Evolutionary conservation across 345 rosid genomes (phyloP), one percentile per base, ranked within the genome.

Genomic region (Brassica nigra): DNA sequence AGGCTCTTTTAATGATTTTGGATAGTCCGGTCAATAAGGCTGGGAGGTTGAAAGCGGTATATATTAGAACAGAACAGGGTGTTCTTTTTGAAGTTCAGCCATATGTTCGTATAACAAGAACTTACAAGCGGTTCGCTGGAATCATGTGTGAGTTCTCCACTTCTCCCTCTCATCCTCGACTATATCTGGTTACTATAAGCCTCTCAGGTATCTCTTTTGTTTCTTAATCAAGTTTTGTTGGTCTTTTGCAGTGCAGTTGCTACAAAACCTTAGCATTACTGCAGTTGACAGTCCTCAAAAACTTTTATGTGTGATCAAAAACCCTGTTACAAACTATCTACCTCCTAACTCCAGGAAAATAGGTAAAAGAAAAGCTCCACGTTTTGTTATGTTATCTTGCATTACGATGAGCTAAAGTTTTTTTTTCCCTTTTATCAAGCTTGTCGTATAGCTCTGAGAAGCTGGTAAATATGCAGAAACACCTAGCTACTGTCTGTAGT

Each of bases 11-110:
- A 16, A 75, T 90, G 18, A 94, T 94, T 76, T 69, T 90, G 68
- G 98, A 94, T 80, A 94, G 97, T 79, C 95, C 97, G 0, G 68
- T 94, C 57, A 92, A 87, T 66, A 91, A 92, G 83, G 97, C 98
- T 71, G 98, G 97, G 76, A 90, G 91, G 72, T 83, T 94, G 67
- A 84, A 76, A 75, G 91, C 97, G 2, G 86, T 94, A 15, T 92
- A 90, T 70, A 93, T 94, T 78, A 89, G 76, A 84, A 94, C 98
- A 4, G 95, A 90, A 31, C 86, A 87, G 85, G 97, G 97, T 80
- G 92, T 94, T 29, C 97, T 92, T 70, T 86, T 94, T 81, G 91
- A 94, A 85, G 90, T 94, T 29, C 89, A 89, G 69, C 94, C 96
- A 29, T 87, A 92, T 80, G 96, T 90, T 44, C 93, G 95, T 58